Percentiles rank a stretch among this genome's conserved stretches.
Conservation (phyloP, 2,329 filamentous ascomycete species). For the Neoarthrinium moseri region DNA sequence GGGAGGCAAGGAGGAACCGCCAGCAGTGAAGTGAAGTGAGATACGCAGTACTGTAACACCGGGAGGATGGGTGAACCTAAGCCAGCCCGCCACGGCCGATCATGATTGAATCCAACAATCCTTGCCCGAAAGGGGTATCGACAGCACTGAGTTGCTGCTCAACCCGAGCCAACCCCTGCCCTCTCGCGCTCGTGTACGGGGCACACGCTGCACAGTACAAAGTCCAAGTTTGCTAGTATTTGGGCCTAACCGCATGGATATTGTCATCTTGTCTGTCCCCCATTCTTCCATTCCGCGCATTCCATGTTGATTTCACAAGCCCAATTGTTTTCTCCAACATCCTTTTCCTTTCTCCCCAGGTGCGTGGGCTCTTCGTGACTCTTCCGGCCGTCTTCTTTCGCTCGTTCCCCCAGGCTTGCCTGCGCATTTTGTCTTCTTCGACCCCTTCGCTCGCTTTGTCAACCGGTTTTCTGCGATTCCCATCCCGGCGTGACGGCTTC, state of each 20-base stretch:
- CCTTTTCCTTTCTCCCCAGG: not conserved
- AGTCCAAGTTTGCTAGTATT: conserved; percentile 7
- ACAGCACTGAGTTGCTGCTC: no score
- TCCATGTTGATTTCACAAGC: not conserved
- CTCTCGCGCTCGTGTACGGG: no score
- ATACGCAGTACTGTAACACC: no score
- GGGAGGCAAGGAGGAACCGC: no score
- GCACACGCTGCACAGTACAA: not conserved
- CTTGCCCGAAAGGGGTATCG: conserved; percentile 7
- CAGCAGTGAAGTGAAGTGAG: no score
- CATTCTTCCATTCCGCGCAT: not conserved
- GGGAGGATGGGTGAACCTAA: no score
- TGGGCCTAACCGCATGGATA: no score
- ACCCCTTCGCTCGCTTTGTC: not conserved
- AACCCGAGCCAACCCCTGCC: no score
- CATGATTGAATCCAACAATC: conserved; percentile 1
- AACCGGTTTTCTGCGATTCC: not conserved
- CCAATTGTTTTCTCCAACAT: conserved; percentile 1
- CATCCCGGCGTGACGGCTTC: not conserved
- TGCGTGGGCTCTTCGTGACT: not conserved
- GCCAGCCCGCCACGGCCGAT: conserved; percentile 6
- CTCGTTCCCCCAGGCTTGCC: not conserved
- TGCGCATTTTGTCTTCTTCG: not conserved
- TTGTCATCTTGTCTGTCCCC: not conserved
- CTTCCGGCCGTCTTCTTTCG: not conserved